phyloP scores from a whole-genome alignment of 164 flowering plant genomes.

The Berberis thunbergii region DNA sequence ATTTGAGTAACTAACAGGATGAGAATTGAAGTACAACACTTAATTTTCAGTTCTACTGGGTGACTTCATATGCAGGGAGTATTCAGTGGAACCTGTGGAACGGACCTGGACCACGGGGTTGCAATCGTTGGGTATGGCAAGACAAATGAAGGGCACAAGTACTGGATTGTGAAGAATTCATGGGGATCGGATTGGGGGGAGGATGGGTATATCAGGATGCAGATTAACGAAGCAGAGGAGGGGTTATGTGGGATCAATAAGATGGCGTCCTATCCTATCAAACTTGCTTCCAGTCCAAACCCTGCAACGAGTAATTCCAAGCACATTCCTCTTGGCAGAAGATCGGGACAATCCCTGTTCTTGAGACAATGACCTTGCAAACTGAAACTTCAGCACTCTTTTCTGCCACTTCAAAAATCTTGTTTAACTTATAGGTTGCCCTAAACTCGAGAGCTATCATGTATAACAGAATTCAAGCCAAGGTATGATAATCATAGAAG shows the following conservation, averaged over 20 bases:
- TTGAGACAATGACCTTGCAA: not conserved
- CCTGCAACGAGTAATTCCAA: constrained; percentile 5
- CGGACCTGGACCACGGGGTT: constrained; percentile 26
- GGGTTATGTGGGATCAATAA: constrained; percentile 27
- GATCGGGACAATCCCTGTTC: constrained; percentile 7
- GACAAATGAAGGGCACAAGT: constrained; percentile 15
- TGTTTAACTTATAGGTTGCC: no score
- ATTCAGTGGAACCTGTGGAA: constrained; percentile 21
- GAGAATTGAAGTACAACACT: not conserved
- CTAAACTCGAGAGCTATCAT: no score
- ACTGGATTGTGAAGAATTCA: constrained; percentile 33
- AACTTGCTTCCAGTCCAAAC: constrained; percentile 8
- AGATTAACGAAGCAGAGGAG: constrained; percentile 9
- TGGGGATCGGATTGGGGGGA: constrained; percentile 32
- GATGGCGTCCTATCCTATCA: constrained; percentile 24
- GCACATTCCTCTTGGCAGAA: constrained; percentile 12
- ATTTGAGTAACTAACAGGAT: not conserved
- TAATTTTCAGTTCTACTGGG: no score
- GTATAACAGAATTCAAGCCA: no score
- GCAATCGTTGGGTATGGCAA: constrained; percentile 25
- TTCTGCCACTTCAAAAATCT: no score
- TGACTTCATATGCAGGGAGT: constrained; percentile 16
- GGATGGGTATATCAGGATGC: constrained; percentile 21
- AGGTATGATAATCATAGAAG: no score
- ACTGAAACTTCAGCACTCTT: no score